Evolutionary conservation across 148 eudicot species (phyloP).

Genomic region (Polygonum maritimum): DNA sequence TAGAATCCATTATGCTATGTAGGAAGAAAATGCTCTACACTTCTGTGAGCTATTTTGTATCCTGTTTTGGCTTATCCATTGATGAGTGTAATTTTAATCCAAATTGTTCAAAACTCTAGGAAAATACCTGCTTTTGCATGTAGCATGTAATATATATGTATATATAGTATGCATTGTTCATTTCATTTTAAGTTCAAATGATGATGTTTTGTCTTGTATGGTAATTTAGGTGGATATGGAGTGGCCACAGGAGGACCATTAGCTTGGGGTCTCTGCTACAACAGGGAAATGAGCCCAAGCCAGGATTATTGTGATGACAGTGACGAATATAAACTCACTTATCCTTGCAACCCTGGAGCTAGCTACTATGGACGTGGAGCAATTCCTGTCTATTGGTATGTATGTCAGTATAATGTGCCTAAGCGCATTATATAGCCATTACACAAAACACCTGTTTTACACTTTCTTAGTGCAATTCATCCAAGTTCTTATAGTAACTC

Average conservation of each 20-base stretch:
- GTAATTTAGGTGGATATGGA: constrained; percentile 77
- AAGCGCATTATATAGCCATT: no score
- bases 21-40: neutral
- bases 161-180: neutral
- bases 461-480: neutral
- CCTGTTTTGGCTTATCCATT: neutral
- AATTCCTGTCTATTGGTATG: constrained; percentile 80
- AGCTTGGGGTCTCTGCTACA: constrained; percentile 98
- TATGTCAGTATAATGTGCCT: neutral
- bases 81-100: neutral
- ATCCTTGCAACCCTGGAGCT: constrained; percentile 88
- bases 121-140: neutral
- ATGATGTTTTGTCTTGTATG: neutral
- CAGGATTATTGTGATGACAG: constrained; percentile 75
- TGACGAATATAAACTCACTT: constrained; percentile 46
- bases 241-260: constrained; percentile 90
- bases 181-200: neutral
- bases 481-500: neutral
- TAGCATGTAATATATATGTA: neutral
- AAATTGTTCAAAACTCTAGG: neutral
- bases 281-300: constrained; percentile 92
- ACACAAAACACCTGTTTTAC: neutral
- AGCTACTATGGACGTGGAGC: constrained; percentile 94
- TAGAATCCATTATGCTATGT: neutral
- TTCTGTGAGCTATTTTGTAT: neutral